These are phyloP conservation scores for Talaromyces sp. DNA, from an alignment of 2,329 filamentous ascomycete genomes.

Conservation along the genomic window DNA sequence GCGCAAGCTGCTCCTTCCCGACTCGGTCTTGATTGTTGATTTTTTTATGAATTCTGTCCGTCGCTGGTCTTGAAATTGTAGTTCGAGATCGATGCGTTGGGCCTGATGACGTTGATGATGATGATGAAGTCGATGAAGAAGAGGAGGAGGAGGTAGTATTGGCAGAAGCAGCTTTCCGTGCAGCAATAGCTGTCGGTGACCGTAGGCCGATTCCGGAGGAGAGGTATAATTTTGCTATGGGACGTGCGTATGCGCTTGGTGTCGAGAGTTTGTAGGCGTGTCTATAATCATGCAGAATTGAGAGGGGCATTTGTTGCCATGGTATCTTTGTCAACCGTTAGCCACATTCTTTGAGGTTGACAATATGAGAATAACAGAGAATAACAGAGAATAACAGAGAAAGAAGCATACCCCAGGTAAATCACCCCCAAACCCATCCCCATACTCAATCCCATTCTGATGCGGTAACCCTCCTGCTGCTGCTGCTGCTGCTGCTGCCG, in stretches of 20 bases:
- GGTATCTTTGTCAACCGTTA: slow-evolving; percentile 26
- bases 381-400: no score
- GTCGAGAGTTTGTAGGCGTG: slow-evolving; percentile 43
- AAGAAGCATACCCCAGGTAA: slow-evolving; percentile 10
- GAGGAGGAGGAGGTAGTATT: neutral
- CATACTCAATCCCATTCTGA: neutral
- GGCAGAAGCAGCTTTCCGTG: slow-evolving; percentile 26
- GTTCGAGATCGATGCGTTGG: neutral
- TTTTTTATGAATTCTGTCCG: slow-evolving; percentile 18
- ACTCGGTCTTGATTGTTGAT: slow-evolving; percentile 37
- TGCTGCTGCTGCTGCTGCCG: neutral
- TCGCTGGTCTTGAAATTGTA: neutral
- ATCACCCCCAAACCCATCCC: slow-evolving; percentile 7
- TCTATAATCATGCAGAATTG: slow-evolving; percentile 46
- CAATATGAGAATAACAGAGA: no score
- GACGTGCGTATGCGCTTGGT: slow-evolving; percentile 40
- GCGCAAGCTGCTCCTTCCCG: slow-evolving; percentile 39
- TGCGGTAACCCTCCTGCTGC: slow-evolving; percentile 6
- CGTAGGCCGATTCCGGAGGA: slow-evolving; percentile 41
- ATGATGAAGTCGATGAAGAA: neutral
- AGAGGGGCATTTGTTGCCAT: slow-evolving; percentile 41
- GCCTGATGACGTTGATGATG: neutral
- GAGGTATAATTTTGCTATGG: slow-evolving; percentile 45
- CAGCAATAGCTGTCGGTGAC: slow-evolving; percentile 42
- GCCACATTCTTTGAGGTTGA: no score